Base-by-base conservation (phyloP, 1,284 basidiomycete genomes). In the Takashimella tepidaria region DNA sequence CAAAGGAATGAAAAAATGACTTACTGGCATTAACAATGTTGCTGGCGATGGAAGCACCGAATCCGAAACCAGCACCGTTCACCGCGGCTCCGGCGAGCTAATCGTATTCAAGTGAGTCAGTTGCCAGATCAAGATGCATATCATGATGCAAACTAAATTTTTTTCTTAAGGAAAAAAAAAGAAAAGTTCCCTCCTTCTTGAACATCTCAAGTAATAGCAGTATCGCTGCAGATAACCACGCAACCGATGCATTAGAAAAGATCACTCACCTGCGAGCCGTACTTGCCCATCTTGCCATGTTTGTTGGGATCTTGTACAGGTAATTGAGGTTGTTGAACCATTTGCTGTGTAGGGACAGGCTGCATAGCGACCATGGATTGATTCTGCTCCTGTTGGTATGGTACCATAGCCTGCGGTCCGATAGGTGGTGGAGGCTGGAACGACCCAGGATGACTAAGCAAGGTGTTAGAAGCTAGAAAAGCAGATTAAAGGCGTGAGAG, bases 201-300 rank as follows among this genome's bases (percentile, higher is more conserved):
- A n/a, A n/a, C n/a, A n/a, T n/a, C n/a, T n/a, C n/a, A n/a, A n/a
- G n/a, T n/a, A n/a, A n/a, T n/a, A n/a, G n/a, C n/a, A n/a, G n/a
- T n/a, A n/a, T n/a, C n/a, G n/a, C n/a, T n/a, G n/a, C n/a, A n/a
- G n/a, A n/a, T n/a, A n/a, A n/a, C n/a, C n/a, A n/a, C n/a, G n/a
- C n/a, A n/a, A n/a, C n/a, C n/a, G n/a, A n/a, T n/a, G n/a, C n/a
- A n/a, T n/a, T n/a, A n/a, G n/a, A n/a, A n/a, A n/a, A n/a, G 4
- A 21, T 12, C 4, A 60, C 67, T 57, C 51, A 72, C 70, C 53
- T 66, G 56, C 20, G 48, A 46, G 8, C 71, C 71, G 13, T 70
- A 53, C 54, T 69, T 69, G 19, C 70, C 69, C 53, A 68, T 71
- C 55, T 64, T 69, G 46, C 50, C 44, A 55, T 67, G 60, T 52